Evolutionary conservation across 169 alveolate genomes (phyloP).

Genomic region (Perkinsus chesapeaki): DNA sequence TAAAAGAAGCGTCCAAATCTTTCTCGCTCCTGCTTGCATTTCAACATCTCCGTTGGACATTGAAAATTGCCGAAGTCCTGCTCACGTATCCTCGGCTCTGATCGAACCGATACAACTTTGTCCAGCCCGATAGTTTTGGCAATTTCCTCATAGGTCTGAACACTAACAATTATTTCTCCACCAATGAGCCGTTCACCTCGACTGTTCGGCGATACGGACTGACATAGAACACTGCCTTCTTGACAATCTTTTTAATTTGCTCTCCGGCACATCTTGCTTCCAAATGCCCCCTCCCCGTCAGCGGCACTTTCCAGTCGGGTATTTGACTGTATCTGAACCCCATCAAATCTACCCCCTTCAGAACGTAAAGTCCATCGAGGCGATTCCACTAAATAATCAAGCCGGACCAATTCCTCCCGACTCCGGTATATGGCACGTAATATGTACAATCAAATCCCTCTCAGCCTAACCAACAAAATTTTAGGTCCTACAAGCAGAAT

Average conservation of each 20-base stretch:
- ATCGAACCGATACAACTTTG: not conserved
- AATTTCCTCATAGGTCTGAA: not conserved
- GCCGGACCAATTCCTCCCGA: no score
- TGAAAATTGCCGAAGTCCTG: not conserved
- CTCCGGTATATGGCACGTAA: no score
- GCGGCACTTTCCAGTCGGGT: not conserved
- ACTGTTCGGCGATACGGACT: not conserved
- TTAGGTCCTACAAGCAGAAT: no score
- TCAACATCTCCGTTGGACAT: not conserved
- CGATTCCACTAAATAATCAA: no score
- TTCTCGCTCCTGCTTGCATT: not conserved
- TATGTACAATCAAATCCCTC: no score
- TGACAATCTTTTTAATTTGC: not conserved
- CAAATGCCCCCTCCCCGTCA: not conserved
- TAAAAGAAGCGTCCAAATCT: not conserved
- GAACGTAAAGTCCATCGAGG: no score
- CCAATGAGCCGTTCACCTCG: not conserved
- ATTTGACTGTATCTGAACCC: not conserved
- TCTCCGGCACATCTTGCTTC: not conserved
- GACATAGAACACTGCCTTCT: not conserved
- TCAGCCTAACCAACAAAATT: no score
- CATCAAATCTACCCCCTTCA: no score
- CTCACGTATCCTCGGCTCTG: not conserved
- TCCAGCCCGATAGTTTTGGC: not conserved
- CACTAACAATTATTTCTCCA: not conserved